Evolutionary conservation across 2,329 filamentous ascomycete species (phyloP).

Genomic region (Venturia pyrina): DNA sequence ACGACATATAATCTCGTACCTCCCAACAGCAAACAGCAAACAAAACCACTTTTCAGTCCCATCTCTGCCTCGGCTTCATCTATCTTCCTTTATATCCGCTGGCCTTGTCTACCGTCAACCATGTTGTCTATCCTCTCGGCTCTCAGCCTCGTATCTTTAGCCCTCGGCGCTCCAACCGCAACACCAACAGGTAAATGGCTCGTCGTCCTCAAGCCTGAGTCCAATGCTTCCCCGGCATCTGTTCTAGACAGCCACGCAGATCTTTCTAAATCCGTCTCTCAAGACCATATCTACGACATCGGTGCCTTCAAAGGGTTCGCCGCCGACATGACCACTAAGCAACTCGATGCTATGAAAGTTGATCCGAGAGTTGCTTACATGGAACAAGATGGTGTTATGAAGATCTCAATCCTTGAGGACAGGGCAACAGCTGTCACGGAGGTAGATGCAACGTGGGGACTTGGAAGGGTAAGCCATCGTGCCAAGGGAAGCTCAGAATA

Average conservation of each 20-base stretch:
- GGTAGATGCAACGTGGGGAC: conserved; percentile 9
- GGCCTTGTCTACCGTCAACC: not conserved
- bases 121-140: not conserved
- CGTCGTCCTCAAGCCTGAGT: conserved; percentile 13
- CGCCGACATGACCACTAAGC: not conserved
- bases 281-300: conserved; percentile 8
- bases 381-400: conserved; percentile 6
- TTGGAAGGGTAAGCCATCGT: conserved; percentile 16
- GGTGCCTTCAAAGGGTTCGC: conserved; percentile 12
- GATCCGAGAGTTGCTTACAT: conserved; percentile 8
- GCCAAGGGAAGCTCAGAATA: conserved; percentile 18
- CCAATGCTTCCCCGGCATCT: not conserved
- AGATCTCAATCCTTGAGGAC: not conserved
- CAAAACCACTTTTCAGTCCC: not conserved
- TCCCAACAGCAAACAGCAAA: not conserved
- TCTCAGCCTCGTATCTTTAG: conserved; percentile 1
- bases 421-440: not conserved
- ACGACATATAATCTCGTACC: not conserved
- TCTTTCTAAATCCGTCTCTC: not conserved
- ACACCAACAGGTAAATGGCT: conserved; percentile 14
- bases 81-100: not conserved
- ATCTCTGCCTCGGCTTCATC: not conserved
- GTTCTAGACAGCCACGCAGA: not conserved
- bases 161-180: conserved; percentile 8
- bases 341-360: not conserved